Evolutionary conservation across 2,329 filamentous ascomycete species (phyloP).

Genomic region (Macrophomina pseudophaseolina): DNA sequence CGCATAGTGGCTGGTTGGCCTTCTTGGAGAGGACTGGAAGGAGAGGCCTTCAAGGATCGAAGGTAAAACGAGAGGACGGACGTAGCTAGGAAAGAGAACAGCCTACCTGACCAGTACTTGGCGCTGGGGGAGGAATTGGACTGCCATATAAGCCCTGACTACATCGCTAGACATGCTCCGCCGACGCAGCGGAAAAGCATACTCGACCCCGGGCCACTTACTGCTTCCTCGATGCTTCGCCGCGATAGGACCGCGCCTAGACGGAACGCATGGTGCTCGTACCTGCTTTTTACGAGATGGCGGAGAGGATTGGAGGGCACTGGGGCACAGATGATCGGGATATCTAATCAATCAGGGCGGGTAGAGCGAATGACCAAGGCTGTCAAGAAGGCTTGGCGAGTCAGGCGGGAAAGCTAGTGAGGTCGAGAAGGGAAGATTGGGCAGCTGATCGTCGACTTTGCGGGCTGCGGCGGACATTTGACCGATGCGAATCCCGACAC

Average conservation of each 20-base stretch:
- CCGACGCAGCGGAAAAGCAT: not conserved
- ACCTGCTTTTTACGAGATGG: constrained; percentile 8
- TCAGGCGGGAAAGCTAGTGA: constrained; percentile 5
- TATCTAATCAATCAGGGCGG: constrained; percentile 14
- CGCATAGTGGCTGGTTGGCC: not conserved
- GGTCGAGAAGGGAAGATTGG: constrained; percentile 1
- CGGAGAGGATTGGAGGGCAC: not conserved
- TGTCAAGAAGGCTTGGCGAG: constrained; percentile 5
- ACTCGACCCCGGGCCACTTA: not conserved
- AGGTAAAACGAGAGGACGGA: not conserved
- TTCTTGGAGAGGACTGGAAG: not conserved
- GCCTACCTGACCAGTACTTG: not conserved
- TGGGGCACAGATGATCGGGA: constrained; percentile 2
- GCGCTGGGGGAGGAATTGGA: not conserved
- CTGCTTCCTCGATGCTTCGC: not conserved
- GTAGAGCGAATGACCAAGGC: not conserved
- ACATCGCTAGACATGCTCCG: not conserved
- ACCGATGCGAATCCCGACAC: not conserved
- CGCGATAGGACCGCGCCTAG: constrained; percentile 10
- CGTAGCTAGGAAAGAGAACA: not conserved
- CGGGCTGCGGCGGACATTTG: constrained; percentile 12
- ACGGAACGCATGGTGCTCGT: not conserved
- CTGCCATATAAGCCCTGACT: not conserved
- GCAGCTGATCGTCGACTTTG: not conserved
- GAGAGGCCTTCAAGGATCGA: not conserved